Percentiles rank a stretch among this genome's conserved stretches.
Conservation (phyloP, 225 moss, liverwort and hornwort species). For the Takakia lepidozioides region DNA sequence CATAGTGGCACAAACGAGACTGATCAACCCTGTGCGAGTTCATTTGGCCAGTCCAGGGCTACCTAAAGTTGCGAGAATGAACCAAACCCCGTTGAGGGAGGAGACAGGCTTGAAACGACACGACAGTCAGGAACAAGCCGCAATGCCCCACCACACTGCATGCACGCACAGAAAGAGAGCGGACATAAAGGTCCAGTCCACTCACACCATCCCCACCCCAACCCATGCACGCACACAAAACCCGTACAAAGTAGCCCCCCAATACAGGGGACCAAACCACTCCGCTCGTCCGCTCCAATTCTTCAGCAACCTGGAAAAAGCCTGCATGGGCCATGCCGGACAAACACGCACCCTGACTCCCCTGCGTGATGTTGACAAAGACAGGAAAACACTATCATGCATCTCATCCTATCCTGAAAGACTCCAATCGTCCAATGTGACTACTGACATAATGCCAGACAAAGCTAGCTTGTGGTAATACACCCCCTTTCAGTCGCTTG, state of each 20-base stretch:
- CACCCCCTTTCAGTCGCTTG: constrained; percentile 53
- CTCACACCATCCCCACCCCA: constrained; percentile 20
- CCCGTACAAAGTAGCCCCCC: too few species aligned
- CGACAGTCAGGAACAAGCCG: constrained; percentile 12
- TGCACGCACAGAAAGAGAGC: constrained; percentile 34
- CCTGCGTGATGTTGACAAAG: constrained; percentile 29
- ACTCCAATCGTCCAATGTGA: constrained; percentile 18
- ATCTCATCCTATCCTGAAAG: constrained; percentile 30
- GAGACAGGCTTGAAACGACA: constrained; percentile 19
- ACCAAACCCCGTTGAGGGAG: constrained; percentile 15
- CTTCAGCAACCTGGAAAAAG: constrained; percentile 32
- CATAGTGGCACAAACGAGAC: constrained; percentile 23
- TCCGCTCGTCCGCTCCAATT: constrained; percentile 32
- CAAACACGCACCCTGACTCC: constrained; percentile 33
- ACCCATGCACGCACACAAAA: constrained; percentile 10
- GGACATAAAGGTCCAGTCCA: constrained; percentile 31
- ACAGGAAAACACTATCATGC: constrained; percentile 21
- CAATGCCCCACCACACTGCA: constrained; percentile 42
- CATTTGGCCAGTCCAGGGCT: constrained; percentile 40
- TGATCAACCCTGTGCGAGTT: constrained; percentile 31
- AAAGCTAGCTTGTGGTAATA: constrained; percentile 22
- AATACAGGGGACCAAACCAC: neutral
- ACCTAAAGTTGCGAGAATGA: constrained; percentile 25
- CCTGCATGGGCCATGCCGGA: constrained; percentile 39
- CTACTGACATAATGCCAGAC: constrained; percentile 12